Percentiles rank a stretch among this genome's conserved stretches.
Conservation (phyloP, 2,329 filamentous ascomycete species). For the Pezicula rhizophila region DNA sequence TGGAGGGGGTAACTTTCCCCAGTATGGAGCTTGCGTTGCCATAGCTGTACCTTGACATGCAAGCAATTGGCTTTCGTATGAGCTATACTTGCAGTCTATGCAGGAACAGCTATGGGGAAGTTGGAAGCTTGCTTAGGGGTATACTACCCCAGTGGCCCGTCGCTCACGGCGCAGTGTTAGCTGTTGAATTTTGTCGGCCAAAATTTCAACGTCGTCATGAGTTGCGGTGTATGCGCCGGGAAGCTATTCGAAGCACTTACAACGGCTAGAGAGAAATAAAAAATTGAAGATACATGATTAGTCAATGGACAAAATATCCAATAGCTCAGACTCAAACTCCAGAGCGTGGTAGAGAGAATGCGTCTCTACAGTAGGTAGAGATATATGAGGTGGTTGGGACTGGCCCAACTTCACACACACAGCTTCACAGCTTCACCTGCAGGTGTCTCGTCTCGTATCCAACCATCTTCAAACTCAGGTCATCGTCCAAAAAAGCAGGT, state of each 20-base stretch:
- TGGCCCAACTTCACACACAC: too few species aligned
- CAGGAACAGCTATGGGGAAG: neutral
- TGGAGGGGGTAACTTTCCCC: constrained; percentile 50
- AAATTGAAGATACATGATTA: neutral
- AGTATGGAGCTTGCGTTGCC: constrained; percentile 48
- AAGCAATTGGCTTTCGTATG: too few species aligned
- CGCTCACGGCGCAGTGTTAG: too few species aligned
- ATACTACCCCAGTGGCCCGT: too few species aligned
- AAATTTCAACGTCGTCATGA: neutral
- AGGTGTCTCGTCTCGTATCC: too few species aligned
- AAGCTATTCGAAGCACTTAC: neutral
- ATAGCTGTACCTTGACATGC: neutral
- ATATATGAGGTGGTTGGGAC: neutral
- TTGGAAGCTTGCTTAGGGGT: too few species aligned
- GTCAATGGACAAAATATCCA: neutral
- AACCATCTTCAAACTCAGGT: too few species aligned
- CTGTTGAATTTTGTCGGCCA: too few species aligned
- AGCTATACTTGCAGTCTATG: neutral
- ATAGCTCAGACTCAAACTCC: too few species aligned
- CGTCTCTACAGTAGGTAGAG: neutral
- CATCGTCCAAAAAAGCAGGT: too few species aligned
- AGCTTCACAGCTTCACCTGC: too few species aligned
- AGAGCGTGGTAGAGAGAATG: too few species aligned
- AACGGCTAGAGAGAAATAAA: neutral
- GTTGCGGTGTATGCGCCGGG: neutral